Evolutionary conservation across 208 protist genomes (phyloP), one percentile per base, ranked within the genome.

Genomic region (Acanthamoeba lugdunensis): DNA sequence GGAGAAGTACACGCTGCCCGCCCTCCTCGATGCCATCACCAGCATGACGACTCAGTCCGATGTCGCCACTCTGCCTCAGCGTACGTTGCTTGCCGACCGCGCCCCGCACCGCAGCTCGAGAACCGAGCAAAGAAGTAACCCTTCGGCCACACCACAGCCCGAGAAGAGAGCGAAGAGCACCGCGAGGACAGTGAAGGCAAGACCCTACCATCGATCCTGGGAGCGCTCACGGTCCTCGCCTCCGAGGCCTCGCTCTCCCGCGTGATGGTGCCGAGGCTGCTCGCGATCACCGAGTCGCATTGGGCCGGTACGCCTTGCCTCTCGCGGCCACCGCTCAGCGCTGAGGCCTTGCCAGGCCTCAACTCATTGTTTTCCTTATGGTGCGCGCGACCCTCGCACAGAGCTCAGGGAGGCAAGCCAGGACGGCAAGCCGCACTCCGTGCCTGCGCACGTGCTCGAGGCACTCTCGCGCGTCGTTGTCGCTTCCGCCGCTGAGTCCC

Each of bases 241-340:
- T 91, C 85, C 23, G 63, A 91, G 41, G 33, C 85, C 48, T 52
- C 52, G 4, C 54, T 91, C 23, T 91, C 61, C 63, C 85, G 48
- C 18, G 61, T 50, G 16, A 13, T 91, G n/a, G 61, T 91, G 13
- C 85, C 85, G 9, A 69, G 65, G 23, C 85, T 91, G 8, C 54
- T 91, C 14, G 37, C 73, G n/a, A 28, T 91, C 25, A 58, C 85
- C 61, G 61, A 75, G 21, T 50, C 54, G 50, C 79, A 63, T 23
- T 87, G 79, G 79, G 50, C 48, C 52, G 79, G 79, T 87, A 37
- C 65, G 65, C 25, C 25, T 14, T 69, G 14, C 61, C 61, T 33
- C 4, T 48, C 0, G 33, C 4, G 45, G 11, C 45, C 45, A 48
- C 11, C 45, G 45, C 45, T 48, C 45, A 8, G 45, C 45, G 45